Evolutionary conservation across 1,284 basidiomycete genomes (phyloP).

Genomic region (Fomitopsis schrenkii): DNA sequence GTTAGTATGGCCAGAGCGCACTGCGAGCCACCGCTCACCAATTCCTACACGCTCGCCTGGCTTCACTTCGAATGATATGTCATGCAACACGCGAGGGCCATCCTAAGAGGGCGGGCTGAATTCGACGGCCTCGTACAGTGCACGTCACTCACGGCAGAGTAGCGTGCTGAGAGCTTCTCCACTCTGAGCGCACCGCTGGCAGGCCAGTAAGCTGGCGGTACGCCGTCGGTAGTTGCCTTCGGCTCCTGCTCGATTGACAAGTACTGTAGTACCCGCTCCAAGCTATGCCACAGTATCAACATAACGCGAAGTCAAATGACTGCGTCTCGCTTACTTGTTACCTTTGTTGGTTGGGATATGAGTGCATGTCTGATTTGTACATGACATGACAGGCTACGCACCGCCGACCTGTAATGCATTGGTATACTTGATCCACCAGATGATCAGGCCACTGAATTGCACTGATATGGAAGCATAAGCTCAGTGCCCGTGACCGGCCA

Average conservation of each 20-base stretch:
- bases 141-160: conserved; percentile 32
- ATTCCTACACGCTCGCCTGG: conserved; percentile 53
- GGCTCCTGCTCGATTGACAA: conserved; percentile 68
- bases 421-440: conserved; percentile 48
- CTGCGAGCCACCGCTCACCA: conserved; percentile 17
- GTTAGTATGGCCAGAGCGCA: too few relatives aligned
- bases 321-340: background rate
- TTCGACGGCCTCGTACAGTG: too few relatives aligned
- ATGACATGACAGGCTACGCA: conserved; percentile 17
- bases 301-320: background rate
- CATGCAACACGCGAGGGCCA: conserved; percentile 43
- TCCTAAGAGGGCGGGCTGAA: conserved; percentile 16
- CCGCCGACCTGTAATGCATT: conserved; percentile 63
- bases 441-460: conserved; percentile 48
- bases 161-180: conserved; percentile 56
- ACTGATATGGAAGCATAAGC: background rate
- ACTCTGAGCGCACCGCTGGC: conserved; percentile 65
- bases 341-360: background rate
- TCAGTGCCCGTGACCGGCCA: background rate
- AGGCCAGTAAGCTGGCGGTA: conserved; percentile 79
- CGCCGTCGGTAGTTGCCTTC: conserved; percentile 38
- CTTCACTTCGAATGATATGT: conserved; percentile 44
- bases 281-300: conserved; percentile 1
- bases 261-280: conserved; percentile 52
- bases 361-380: background rate